Percentiles rank a stretch among this genome's conserved stretches.
Conservation (phyloP, 2,329 filamentous ascomycete genomes). For the Monilinia aucupariae region DNA sequence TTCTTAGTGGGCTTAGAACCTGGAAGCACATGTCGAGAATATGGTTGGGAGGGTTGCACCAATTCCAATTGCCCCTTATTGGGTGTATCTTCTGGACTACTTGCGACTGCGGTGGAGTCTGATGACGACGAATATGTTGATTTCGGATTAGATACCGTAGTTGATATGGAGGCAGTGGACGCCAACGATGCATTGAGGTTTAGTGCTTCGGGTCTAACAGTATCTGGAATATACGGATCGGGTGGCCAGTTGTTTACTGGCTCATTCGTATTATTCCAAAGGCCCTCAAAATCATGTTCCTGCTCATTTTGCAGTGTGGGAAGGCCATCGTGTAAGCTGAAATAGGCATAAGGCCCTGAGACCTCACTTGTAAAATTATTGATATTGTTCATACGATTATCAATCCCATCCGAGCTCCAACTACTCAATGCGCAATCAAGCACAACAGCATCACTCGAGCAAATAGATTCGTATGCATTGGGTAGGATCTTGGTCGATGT, state of each 20-base stretch:
- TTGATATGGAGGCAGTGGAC: constrained; percentile 22
- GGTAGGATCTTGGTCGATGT: neutral
- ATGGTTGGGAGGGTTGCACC: constrained; percentile 13
- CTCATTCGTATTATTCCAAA: constrained; percentile 17
- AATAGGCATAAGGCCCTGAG: constrained; percentile 17
- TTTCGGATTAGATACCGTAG: constrained; percentile 25
- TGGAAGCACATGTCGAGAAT: constrained; percentile 25
- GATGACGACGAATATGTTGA: constrained; percentile 18
- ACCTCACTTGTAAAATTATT: neutral
- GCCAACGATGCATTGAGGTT: constrained; percentile 21
- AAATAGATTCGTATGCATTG: neutral
- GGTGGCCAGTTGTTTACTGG: constrained; percentile 19
- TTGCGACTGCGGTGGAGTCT: constrained; percentile 17
- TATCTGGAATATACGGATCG: constrained; percentile 19
- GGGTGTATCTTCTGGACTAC: constrained; percentile 17
- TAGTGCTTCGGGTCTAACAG: constrained; percentile 29
- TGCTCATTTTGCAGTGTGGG: constrained; percentile 14
- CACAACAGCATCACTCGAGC: neutral
- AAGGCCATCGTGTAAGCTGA: constrained; percentile 21
- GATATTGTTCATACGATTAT: neutral
- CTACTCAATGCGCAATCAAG: neutral
- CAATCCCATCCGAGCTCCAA: constrained; percentile 18
- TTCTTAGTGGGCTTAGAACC: constrained; percentile 16
- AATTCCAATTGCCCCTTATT: constrained; percentile 15
- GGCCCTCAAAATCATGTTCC: constrained; percentile 11